These are phyloP conservation scores for Russula griseocarnosa DNA, from an alignment of 768 basidiomycete genomes.

Conservation along the genomic window DNA sequence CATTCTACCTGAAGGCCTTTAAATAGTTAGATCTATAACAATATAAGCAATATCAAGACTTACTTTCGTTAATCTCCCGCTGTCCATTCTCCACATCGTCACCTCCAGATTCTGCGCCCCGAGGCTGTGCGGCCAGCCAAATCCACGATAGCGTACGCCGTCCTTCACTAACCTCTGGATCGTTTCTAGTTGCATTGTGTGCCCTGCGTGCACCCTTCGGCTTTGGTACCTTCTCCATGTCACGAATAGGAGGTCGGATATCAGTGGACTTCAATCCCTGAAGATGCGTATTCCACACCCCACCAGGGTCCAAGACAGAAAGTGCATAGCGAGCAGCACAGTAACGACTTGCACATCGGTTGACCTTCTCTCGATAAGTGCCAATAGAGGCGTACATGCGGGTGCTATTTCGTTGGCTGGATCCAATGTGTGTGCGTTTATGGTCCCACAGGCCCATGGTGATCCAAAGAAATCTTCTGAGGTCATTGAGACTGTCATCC, in stretches of 20 bases:
- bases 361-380: neutral
- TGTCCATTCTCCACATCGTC: neutral
- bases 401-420: neutral
- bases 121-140: neutral
- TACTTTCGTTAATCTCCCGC: neutral
- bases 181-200: neutral
- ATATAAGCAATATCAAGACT: neutral
- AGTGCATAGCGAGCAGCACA: neutral
- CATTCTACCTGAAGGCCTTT: neutral
- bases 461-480: neutral
- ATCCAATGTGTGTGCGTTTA: neutral
- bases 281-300: neutral
- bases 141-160: neutral
- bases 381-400: neutral
- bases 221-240: neutral
- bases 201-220: neutral
- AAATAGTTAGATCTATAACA: neutral
- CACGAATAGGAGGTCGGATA: neutral
- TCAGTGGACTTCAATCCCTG: slow-evolving; percentile 4
- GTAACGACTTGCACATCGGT: neutral
- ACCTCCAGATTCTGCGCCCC: neutral
- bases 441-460: neutral
- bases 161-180: neutral
- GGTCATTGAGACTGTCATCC: neutral
- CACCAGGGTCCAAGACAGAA: neutral